Conservation (phyloP, 1,284 basidiomycete genomes). For the Trametes sp. region DNA sequence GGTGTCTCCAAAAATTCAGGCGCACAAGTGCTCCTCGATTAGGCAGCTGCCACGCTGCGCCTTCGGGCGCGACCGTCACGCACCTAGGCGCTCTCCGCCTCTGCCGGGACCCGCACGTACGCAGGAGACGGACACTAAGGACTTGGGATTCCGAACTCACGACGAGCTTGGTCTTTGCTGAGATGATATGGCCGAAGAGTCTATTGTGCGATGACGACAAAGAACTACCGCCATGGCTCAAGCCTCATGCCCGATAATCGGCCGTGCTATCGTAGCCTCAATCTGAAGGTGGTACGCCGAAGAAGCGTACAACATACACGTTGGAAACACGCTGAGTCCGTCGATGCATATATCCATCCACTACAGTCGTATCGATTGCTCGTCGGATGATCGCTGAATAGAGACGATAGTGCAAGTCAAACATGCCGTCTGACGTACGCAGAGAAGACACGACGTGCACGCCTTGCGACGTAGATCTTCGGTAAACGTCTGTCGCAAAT, state of each 20-base stretch:
- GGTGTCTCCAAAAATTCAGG: constrained; percentile 30
- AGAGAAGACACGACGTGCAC: neutral
- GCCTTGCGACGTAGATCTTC: neutral
- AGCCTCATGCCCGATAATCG: neutral
- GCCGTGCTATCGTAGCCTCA: neutral
- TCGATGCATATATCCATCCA: neutral
- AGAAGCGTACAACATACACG: neutral
- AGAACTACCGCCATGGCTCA: neutral
- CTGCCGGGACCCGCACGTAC: neutral
- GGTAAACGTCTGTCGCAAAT: neutral
- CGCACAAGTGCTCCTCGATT: constrained; percentile 26
- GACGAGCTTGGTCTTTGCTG: neutral
- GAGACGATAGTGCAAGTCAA: neutral
- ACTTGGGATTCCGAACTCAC: neutral
- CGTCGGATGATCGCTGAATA: neutral
- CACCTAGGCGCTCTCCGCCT: constrained; percentile 1
- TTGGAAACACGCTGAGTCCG: neutral
- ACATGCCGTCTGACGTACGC: neutral
- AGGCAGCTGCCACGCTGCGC: constrained; percentile 23
- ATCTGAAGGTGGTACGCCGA: neutral
- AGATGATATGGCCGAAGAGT: neutral
- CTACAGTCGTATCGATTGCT: constrained; percentile 6
- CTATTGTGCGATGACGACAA: neutral
- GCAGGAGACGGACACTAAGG: neutral
- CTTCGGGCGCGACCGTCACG: constrained; percentile 19